Evolutionary conservation across 805 yeast genomes (phyloP).

Genomic region (Candida khao-thaluensis): DNA sequence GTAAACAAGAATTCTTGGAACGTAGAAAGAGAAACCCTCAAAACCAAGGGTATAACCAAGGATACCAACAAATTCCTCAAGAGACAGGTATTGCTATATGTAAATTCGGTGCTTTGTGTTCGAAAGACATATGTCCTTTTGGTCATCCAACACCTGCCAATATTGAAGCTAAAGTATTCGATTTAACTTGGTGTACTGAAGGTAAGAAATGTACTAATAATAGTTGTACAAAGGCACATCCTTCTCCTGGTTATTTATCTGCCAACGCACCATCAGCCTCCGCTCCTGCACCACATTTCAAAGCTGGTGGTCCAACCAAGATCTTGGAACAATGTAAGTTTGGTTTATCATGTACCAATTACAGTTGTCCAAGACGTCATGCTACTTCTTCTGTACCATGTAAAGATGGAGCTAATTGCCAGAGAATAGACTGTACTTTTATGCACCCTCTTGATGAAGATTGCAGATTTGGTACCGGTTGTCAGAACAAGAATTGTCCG

Average conservation of each 20-base stretch:
- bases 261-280: conserved; percentile 14
- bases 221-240: conserved; percentile 73
- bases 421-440: conserved; percentile 77
- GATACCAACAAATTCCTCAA: conserved; percentile 21
- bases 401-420: conserved; percentile 78
- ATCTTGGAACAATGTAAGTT: conserved; percentile 81
- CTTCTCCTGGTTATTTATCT: conserved; percentile 56
- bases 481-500: conserved; percentile 69
- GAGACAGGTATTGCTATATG: conserved; percentile 57
- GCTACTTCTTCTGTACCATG: conserved; percentile 73
- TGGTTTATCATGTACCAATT: conserved; percentile 73
- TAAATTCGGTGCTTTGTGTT: conserved; percentile 73
- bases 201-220: conserved; percentile 64
- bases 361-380: conserved; percentile 79
- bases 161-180: conserved; percentile 64
- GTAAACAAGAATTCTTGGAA: conserved; percentile 51
- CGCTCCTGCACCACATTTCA: neutral
- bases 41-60: conserved; percentile 14
- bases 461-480: conserved; percentile 76
- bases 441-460: conserved; percentile 77
- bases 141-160: conserved; percentile 92
- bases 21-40: conserved; percentile 28
- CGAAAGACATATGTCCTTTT: conserved; percentile 78
- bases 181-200: conserved; percentile 72
- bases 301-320: conserved; percentile 8